These are phyloP conservation scores for Tetratostichococcus sp. DNA, from an alignment of 139 green algal species.

Conservation along the genomic window DNA sequence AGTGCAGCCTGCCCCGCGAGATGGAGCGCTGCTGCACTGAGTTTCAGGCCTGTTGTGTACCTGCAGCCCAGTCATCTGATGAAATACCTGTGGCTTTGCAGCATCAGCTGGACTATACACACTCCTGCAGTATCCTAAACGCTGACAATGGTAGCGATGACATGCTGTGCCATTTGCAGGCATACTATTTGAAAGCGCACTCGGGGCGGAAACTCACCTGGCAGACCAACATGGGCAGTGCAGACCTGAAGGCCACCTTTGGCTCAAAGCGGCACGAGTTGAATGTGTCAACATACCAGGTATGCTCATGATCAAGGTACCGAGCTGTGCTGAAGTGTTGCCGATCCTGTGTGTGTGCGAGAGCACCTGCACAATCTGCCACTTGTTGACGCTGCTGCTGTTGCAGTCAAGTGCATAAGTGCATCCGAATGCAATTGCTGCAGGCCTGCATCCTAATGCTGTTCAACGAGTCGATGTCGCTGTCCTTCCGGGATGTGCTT, in stretches of 20 bases:
- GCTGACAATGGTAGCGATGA: too few species aligned
- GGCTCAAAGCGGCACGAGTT: constrained; percentile 77
- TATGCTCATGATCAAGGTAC: constrained; percentile 14
- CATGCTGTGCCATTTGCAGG: constrained; percentile 47
- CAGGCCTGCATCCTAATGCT: constrained; percentile 88
- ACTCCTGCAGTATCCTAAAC: too few species aligned
- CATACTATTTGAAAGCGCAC: constrained; percentile 80
- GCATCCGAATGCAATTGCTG: too few species aligned
- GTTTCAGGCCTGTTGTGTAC: constrained; percentile 50
- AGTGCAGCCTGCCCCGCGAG: constrained; percentile 82
- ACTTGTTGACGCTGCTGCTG: too few species aligned
- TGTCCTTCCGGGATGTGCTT: constrained; percentile 63
- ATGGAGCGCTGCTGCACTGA: constrained; percentile 65
- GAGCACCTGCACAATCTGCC: too few species aligned
- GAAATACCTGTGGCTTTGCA: too few species aligned
- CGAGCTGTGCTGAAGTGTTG: too few species aligned
- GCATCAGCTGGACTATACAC: too few species aligned
- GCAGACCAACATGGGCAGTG: constrained; percentile 94
- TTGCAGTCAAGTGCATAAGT: too few species aligned
- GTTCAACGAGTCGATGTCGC: constrained; percentile 83
- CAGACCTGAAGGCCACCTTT: constrained; percentile 80
- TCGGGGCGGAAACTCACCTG: constrained; percentile 87
- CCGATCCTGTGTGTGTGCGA: too few species aligned
- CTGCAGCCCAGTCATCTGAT: too few species aligned
- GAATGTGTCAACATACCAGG: constrained; percentile 88